Base-by-base conservation (phyloP, 2,329 filamentous ascomycete genomes). In the Fusarium temperatum region DNA sequence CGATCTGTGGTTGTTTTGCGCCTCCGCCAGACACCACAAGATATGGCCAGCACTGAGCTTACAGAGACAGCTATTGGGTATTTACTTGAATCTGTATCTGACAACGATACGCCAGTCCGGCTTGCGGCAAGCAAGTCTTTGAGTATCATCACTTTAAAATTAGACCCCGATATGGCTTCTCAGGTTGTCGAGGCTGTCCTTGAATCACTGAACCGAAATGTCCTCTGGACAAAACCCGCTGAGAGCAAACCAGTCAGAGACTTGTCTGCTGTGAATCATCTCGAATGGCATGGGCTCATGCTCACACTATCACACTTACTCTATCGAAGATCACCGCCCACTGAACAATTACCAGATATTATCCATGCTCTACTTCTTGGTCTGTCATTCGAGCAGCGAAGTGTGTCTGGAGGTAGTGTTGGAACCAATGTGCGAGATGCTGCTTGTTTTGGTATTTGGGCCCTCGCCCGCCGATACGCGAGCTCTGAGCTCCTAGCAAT, bases 391-490 rank as follows among this genome's bases (percentile, higher is more conserved):
- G 95, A 99, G 81, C 94, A 98, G 78, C 89, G 95, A 66, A 93
- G 92, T 51, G 89, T 94, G 1, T 94, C 94, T 7, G 96, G 96
- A n/a, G 91, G 89, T 18, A 95, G 94, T 7, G 87, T 96, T 17
- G 96, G 96, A 5, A 92, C 94, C 4, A 98, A 97, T 76, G 95
- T 99, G 22, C 90, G 96, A 53, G 96, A 99, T 84, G 96, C 96
- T 18, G 94, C 96, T 7, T 98, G 95, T 80, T 99, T 98, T 80
- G 96, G 96, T 12, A 92, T 98, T 30, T 99, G 96, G 96, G 93
- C 95, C 3, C 82, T 98, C 13, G 94, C 96, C 28, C 89, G 96
- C 63, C 92, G 96, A 62, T 99, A 98, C 78, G 91, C 90, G 3
- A 98, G 95, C 0, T 79, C 85, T 1, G 96, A 98, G 81, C 87